A percentile compares a stretch with the other conserved stretches of the same genome.
Conservation (phyloP, 768 basidiomycete species). For the Calocybe cyanea region DNA sequence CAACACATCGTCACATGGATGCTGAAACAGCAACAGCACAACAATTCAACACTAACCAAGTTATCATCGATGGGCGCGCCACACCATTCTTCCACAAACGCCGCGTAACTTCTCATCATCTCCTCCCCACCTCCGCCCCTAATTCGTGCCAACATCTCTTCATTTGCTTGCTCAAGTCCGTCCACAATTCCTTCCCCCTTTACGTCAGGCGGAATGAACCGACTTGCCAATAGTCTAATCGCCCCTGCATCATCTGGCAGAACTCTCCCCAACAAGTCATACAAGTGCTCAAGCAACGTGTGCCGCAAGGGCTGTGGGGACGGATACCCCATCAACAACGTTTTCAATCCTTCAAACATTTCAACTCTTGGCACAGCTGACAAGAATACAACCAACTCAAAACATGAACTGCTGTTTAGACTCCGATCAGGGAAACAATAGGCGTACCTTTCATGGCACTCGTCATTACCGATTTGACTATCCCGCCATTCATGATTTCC, state of each 20-base stretch:
- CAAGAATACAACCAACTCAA: slow-evolving; percentile 2
- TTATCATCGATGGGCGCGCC: slow-evolving; percentile 41
- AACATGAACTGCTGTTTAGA: slow-evolving; percentile 2
- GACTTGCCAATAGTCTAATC: slow-evolving; percentile 30
- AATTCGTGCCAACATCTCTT: slow-evolving; percentile 29
- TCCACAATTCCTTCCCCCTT: slow-evolving; percentile 34
- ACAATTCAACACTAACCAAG: slow-evolving; percentile 33
- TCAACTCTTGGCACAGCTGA: slow-evolving; percentile 40
- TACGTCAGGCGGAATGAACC: slow-evolving; percentile 27
- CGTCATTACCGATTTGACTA: slow-evolving; percentile 72
- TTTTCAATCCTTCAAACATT: slow-evolving; percentile 37
- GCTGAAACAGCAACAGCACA: slow-evolving; percentile 33
- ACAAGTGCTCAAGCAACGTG: slow-evolving; percentile 35
- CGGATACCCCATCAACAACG: slow-evolving; percentile 35
- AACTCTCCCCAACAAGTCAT: slow-evolving; percentile 27
- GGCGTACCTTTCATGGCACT: slow-evolving; percentile 68
- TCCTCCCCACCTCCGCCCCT: slow-evolving; percentile 20
- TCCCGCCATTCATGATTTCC: slow-evolving; percentile 73
- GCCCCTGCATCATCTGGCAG: slow-evolving; percentile 33
- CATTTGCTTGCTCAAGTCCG: slow-evolving; percentile 33
- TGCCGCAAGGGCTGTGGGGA: slow-evolving; percentile 29
- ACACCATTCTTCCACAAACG: slow-evolving; percentile 54
- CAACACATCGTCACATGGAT: too few relatives aligned
- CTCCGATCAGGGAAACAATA: neutral
- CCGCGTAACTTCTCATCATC: slow-evolving; percentile 35